phyloP scores from a whole-genome alignment of 768 basidiomycete genomes.

The Pulveroboletus sp. region DNA sequence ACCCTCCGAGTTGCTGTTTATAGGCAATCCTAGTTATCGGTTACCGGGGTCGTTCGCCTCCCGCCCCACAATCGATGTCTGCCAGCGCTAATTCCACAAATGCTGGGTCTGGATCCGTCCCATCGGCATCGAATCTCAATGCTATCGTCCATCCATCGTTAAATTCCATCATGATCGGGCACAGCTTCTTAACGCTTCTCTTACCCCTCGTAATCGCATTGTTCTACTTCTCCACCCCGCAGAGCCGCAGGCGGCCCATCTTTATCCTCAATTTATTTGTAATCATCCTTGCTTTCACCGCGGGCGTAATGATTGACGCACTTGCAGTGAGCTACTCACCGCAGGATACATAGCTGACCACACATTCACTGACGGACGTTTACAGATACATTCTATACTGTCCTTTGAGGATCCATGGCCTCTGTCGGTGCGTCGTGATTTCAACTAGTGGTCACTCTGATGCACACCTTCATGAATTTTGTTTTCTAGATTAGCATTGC shows the following conservation, averaged over 20 bases:
- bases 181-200: constrained; percentile 29
- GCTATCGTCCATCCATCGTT: constrained; percentile 19
- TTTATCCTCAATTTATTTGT: constrained; percentile 27
- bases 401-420: constrained; percentile 21
- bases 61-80: constrained; percentile 10
- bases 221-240: constrained; percentile 27
- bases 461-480: neutral
- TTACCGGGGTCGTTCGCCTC: neutral
- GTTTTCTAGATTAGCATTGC: constrained; percentile 19
- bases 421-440: constrained; percentile 7
- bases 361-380: neutral
- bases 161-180: constrained; percentile 25
- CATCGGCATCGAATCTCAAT: neutral
- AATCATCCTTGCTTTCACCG: constrained; percentile 19
- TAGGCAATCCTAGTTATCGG: neutral
- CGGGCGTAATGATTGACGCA: constrained; percentile 20
- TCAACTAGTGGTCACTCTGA: neutral
- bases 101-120: neutral
- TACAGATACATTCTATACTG: constrained; percentile 28
- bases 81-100: neutral
- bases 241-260: constrained; percentile 23
- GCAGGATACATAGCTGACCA: neutral
- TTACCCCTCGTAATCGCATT: constrained; percentile 29
- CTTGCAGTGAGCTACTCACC: constrained; percentile 12
- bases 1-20: neutral